Conservation (phyloP, 176 grass and related monocot species). For the Canna indica region DNA sequence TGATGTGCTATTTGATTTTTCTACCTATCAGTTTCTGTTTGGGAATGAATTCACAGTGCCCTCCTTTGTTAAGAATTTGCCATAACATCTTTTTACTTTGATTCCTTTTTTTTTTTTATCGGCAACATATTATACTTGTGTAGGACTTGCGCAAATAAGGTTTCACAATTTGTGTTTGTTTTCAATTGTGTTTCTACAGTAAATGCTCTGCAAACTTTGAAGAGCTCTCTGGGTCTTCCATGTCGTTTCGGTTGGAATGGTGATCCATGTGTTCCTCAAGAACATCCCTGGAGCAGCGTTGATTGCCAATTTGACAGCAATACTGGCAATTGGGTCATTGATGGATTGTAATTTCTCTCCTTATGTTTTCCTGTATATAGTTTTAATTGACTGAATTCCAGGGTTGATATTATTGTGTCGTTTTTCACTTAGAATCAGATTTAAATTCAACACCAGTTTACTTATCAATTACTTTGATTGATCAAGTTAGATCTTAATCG, state of each 20-base stretch:
- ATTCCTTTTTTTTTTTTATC: too few species aligned
- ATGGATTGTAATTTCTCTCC: conserved; percentile 75
- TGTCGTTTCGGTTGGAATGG: conserved; percentile 96
- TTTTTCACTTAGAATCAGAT: too few species aligned
- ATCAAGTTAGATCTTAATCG: too few species aligned
- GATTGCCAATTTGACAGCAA: conserved; percentile 65
- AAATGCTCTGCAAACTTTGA: conserved; percentile 44
- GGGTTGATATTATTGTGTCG: too few species aligned
- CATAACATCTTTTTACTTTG: neutral
- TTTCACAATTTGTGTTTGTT: neutral
- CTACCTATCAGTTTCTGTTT: neutral
- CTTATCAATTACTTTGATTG: too few species aligned
- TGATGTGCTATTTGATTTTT: neutral
- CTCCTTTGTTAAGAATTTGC: too few species aligned
- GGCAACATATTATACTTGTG: too few species aligned
- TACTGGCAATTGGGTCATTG: conserved; percentile 58
- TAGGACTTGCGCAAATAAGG: too few species aligned
- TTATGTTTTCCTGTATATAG: conserved; percentile 10
- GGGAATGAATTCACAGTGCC: too few species aligned
- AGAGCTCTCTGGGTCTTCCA: conserved; percentile 70
- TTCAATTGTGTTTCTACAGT: conserved; percentile 33
- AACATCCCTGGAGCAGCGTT: conserved; percentile 90
- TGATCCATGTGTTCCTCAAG: conserved; percentile 86
- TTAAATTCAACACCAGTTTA: too few species aligned
- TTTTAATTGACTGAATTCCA: too few species aligned